Conservation (phyloP, 2,329 filamentous ascomycete genomes). For the Sporothrix brasiliensis region DNA sequence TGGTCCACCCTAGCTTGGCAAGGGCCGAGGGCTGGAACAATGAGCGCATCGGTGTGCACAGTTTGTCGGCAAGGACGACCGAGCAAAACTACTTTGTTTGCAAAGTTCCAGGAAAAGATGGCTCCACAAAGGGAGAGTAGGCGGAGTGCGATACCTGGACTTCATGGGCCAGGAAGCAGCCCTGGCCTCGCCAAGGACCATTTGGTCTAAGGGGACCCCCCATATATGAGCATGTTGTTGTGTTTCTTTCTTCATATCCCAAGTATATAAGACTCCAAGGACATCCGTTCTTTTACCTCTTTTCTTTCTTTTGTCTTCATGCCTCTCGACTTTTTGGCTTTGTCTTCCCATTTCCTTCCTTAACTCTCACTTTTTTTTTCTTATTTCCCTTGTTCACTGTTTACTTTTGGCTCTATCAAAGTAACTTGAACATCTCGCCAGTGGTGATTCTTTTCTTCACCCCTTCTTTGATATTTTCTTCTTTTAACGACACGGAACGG, state of each 20-base stretch:
- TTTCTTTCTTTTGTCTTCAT: slow-evolving; percentile 22
- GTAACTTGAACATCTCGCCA: slow-evolving; percentile 25
- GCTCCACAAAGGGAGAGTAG: slow-evolving; percentile 1
- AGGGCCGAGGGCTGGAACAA: slow-evolving; percentile 2
- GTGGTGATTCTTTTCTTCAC: slow-evolving; percentile 25
- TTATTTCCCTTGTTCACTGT: slow-evolving; percentile 25
- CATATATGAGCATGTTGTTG: slow-evolving; percentile 6
- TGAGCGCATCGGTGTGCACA: neutral
- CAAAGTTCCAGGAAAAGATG: neutral
- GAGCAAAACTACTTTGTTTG: neutral
- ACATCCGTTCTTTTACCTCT: slow-evolving; percentile 10
- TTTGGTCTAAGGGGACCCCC: slow-evolving; percentile 17
- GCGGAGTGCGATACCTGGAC: neutral
- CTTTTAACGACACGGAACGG: neutral
- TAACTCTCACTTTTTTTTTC: neutral
- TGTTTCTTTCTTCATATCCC: slow-evolving; percentile 3
- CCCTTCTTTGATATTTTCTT: slow-evolving; percentile 14
- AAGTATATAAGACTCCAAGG: neutral
- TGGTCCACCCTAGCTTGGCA: slow-evolving; percentile 1
- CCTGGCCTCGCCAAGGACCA: neutral
- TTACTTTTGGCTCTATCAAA: slow-evolving; percentile 20
- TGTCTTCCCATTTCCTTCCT: slow-evolving; percentile 5
- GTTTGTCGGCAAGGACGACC: neutral
- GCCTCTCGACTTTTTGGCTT: slow-evolving; percentile 20
- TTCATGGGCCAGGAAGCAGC: neutral